A percentile compares a stretch with the other conserved stretches of the same genome.
These are phyloP conservation scores for Colletotrichum agaves DNA, from an alignment of 2,329 filamentous ascomycete species.

Conservation along the genomic window DNA sequence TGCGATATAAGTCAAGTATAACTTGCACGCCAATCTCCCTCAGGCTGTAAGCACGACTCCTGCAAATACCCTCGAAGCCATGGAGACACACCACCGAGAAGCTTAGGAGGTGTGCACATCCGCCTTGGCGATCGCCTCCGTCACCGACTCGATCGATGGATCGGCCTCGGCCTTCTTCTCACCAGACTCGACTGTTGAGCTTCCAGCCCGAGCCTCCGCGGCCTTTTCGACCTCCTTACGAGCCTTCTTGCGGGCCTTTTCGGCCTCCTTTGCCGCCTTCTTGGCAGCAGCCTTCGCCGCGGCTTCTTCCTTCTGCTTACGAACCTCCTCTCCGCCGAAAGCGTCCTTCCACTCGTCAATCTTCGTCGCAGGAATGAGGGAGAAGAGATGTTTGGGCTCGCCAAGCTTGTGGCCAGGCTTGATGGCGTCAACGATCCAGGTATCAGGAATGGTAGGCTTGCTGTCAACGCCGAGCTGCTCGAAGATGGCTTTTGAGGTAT, in stretches of 20 bases:
- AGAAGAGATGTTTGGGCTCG: constrained; percentile 82
- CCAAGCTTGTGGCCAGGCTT: constrained; percentile 83
- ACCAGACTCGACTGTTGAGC: constrained; percentile 38
- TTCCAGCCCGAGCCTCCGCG: constrained; percentile 9
- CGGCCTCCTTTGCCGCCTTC: constrained; percentile 60
- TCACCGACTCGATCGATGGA: constrained; percentile 41
- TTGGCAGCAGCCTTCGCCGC: constrained; percentile 62
- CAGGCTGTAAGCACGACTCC: too few species aligned
- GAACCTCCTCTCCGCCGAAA: constrained; percentile 74
- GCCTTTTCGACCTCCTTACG: constrained; percentile 47
- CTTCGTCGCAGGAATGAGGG: constrained; percentile 84
- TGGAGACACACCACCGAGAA: background rate
- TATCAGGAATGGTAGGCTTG: constrained; percentile 69
- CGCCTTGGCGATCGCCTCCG: constrained; percentile 42
- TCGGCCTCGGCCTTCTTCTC: constrained; percentile 42
- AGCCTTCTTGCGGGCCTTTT: constrained; percentile 60
- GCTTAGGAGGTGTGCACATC: constrained; percentile 41
- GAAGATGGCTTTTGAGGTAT: constrained; percentile 79
- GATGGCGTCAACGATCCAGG: constrained; percentile 71
- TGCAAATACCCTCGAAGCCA: background rate
- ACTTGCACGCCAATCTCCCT: too few species aligned
- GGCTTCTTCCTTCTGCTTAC: constrained; percentile 74
- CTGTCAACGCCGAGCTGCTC: constrained; percentile 74
- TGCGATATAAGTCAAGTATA: too few species aligned
- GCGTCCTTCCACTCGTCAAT: constrained; percentile 83